phyloP scores from a whole-genome alignment of 1,139 yeast species.

The Scheffersomyces segobiensis region DNA sequence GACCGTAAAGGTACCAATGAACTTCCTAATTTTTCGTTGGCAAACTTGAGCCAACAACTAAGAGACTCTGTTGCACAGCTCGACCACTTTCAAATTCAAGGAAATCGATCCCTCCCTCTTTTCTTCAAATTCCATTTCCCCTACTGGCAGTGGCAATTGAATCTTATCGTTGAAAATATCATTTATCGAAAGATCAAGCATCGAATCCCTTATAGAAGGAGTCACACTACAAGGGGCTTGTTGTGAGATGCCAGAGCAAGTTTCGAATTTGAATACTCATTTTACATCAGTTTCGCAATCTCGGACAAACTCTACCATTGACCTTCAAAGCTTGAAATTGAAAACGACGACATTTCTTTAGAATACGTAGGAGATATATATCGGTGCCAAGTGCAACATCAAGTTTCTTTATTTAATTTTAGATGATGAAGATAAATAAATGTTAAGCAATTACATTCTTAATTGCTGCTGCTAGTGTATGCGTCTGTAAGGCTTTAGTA shows the following conservation, averaged over 20 bases:
- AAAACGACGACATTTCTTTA: not conserved
- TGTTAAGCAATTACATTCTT: not conserved
- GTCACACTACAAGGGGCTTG: constrained; percentile 28
- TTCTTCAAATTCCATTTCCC: not conserved
- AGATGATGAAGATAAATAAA: not conserved
- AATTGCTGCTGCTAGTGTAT: not conserved
- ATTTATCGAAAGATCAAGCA: constrained; percentile 14
- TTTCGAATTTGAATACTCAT: constrained; percentile 31
- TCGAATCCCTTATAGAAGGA: constrained; percentile 15
- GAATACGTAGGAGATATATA: not conserved
- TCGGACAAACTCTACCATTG: constrained; percentile 8
- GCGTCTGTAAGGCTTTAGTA: not conserved
- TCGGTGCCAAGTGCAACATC: not conserved
- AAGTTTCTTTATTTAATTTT: too few relatives aligned
- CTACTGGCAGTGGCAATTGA: not conserved
- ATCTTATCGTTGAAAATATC: constrained; percentile 4
- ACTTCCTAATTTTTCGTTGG: not conserved
- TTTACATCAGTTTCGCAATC: constrained; percentile 12
- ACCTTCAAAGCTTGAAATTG: not conserved
- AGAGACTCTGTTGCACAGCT: not conserved
- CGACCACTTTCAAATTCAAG: not conserved
- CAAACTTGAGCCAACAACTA: not conserved
- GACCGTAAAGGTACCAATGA: not conserved
- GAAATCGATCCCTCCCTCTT: not conserved
- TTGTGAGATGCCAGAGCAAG: constrained; percentile 31